Evolutionary conservation across 1,284 basidiomycete species (phyloP), one percentile per base, ranked within the genome.

Genomic region (Rhodofomes roseus): DNA sequence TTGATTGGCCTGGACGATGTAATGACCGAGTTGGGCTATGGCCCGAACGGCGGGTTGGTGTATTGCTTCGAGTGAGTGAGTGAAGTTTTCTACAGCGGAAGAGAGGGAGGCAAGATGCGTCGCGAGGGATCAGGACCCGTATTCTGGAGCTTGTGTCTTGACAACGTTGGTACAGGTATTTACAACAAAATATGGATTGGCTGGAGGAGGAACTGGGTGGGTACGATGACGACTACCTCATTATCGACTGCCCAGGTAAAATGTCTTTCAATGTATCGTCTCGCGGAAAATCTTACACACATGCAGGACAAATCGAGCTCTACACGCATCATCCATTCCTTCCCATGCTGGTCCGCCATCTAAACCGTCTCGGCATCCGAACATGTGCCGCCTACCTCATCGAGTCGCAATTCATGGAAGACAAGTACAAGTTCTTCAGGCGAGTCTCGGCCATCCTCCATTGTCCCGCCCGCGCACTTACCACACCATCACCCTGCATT

Each of bases 361-460:
- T 94, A 48, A 77, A 81, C 71, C 78, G 88, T 68, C 78, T 95
- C 68, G 85, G 87, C 43, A 85, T 96, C 62, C 82, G 93, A 60
- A 87, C 86, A 37, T 92, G 89, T 64, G 92, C 90, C 4, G 86
- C 87, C 16, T 99, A 99, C 74, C 84, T 99, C 53, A 86, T 99
- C 64, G 97, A 99, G 73, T 95, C 93, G 1, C 97, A 99, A 68
- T 98, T 98, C 76, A 98, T 98, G 92, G 95, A 98, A 76, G 97
- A 99, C 77, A 91, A 92, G 69, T 92, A 95, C 72, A 99, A 99
- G 71, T 99, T 96, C 77, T 99, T 99, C 75, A 90, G 89, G 90
- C 88, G 57, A 36, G 73, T 59, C 48, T 62, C 7, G 9, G 18
- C 31, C 29, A 29, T 34, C 14, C 37, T 41, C 36, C 43, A 16